phyloP scores from a whole-genome alignment of 345 rosid species.

The Heritiera fomes region DNA sequence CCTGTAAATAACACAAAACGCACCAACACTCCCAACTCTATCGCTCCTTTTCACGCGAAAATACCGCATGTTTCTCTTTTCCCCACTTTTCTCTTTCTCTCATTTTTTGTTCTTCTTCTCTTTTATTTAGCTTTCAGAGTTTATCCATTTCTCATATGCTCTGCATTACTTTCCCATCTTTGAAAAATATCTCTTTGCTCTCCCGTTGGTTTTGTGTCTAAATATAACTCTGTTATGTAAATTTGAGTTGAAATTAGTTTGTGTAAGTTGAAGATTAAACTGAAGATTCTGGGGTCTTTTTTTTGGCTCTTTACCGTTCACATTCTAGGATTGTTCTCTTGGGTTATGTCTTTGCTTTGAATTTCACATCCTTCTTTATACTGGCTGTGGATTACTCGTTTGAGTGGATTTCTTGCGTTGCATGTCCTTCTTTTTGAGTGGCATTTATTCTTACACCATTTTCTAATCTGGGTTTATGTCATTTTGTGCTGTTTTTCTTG shows the following conservation, averaged over 20 bases:
- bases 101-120: not conserved
- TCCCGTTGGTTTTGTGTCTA: not conserved
- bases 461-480: too few relatives aligned
- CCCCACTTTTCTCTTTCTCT: not conserved
- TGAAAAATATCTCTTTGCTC: not conserved
- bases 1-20: not conserved
- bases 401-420: too few relatives aligned
- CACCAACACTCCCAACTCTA: constrained; percentile 16
- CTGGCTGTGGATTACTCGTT: too few relatives aligned
- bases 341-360: too few relatives aligned
- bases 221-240: not conserved
- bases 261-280: not conserved
- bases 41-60: constrained; percentile 30
- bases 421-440: not conserved
- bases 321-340: not conserved
- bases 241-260: constrained; percentile 1
- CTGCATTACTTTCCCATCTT: constrained; percentile 9
- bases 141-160: constrained; percentile 1
- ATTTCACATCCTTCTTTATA: too few relatives aligned
- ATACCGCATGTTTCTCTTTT: constrained; percentile 15
- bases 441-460: not conserved
- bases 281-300: not conserved
- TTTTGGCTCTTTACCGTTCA: not conserved
- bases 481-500: too few relatives aligned
- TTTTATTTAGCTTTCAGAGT: constrained; percentile 3